These are phyloP conservation scores for Biancaea sappan DNA, from an alignment of 306 rosid genomes.

Conservation along the genomic window DNA sequence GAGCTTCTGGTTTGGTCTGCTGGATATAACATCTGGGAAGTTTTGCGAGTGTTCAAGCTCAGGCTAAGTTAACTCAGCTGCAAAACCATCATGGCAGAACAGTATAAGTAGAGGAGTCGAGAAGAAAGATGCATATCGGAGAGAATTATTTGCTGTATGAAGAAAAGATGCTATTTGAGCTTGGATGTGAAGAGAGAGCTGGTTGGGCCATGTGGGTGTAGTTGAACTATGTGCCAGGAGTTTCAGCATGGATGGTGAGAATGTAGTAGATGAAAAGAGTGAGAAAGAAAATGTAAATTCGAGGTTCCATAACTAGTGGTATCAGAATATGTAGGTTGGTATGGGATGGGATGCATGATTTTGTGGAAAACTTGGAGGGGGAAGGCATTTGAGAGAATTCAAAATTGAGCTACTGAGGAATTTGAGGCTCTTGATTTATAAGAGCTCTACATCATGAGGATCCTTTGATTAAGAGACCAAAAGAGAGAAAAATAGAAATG, in stretches of 20 bases:
- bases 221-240: conserved; percentile 54
- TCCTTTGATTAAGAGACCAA: conserved; percentile 44
- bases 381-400: conserved; percentile 46
- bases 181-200: conserved; percentile 54
- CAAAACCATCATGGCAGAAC: conserved; percentile 58
- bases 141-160: conserved; percentile 43
- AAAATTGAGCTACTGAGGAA: conserved; percentile 36
- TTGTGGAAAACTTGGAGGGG: conserved; percentile 39
- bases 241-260: conserved; percentile 42
- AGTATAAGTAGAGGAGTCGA: conserved; percentile 69
- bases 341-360: conserved; percentile 26
- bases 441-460: conserved; percentile 78
- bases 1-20: conserved; percentile 50
- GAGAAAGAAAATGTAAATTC: conserved; percentile 30
- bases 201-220: conserved; percentile 50
- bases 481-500: conserved; percentile 23
- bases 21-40: conserved; percentile 60
- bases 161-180: conserved; percentile 61
- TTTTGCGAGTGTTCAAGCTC: conserved; percentile 50
- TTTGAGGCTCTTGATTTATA: conserved; percentile 62
- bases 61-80: conserved; percentile 54
- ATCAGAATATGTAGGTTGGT: conserved; percentile 13
- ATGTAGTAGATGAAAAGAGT: conserved; percentile 35
- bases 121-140: conserved; percentile 44
- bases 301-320: conserved; percentile 40